phyloP scores from a whole-genome alignment of 441 rosid genomes.

The Populus hybrid region DNA sequence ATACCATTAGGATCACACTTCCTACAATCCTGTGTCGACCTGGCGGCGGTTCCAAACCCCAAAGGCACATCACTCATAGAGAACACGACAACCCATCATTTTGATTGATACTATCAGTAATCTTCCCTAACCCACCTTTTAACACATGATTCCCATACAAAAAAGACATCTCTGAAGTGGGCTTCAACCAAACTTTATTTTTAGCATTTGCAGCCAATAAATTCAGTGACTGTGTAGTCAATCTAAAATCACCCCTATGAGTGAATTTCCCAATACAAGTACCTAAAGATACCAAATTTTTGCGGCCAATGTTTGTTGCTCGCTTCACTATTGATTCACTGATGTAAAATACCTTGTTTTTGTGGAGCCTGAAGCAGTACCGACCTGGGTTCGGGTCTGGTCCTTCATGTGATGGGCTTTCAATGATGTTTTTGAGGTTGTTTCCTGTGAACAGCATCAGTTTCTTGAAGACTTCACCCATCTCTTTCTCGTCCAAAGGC shows the following conservation, averaged over 20 bases:
- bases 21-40: conserved; percentile 85
- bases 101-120: conserved; percentile 66
- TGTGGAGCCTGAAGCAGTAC: conserved; percentile 88
- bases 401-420: conserved; percentile 85
- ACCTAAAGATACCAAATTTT: conserved; percentile 59
- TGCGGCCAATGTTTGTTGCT: conserved; percentile 70
- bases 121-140: conserved; percentile 93
- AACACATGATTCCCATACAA: conserved; percentile 86
- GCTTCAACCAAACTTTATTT: conserved; percentile 93
- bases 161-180: conserved; percentile 93
- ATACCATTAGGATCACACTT: conserved; percentile 86
- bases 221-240: conserved; percentile 62
- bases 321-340: conserved; percentile 80
- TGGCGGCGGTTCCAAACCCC: conserved; percentile 85
- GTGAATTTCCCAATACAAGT: conserved; percentile 87
- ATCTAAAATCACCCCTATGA: conserved; percentile 68
- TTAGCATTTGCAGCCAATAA: conserved; percentile 70
- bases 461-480: conserved; percentile 84
- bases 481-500: conserved; percentile 83
- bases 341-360: conserved; percentile 70
- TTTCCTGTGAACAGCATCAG: conserved; percentile 75
- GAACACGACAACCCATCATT: conserved; percentile 91
- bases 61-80: conserved; percentile 89
- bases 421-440: conserved; percentile 90
- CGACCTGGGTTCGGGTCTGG: conserved; percentile 65